A percentile compares a stretch with the other conserved stretches of the same genome.
Evolutionary conservation across 306 rosid genomes (phyloP).

Genomic region (Pterocarpus macrocarpus): DNA sequence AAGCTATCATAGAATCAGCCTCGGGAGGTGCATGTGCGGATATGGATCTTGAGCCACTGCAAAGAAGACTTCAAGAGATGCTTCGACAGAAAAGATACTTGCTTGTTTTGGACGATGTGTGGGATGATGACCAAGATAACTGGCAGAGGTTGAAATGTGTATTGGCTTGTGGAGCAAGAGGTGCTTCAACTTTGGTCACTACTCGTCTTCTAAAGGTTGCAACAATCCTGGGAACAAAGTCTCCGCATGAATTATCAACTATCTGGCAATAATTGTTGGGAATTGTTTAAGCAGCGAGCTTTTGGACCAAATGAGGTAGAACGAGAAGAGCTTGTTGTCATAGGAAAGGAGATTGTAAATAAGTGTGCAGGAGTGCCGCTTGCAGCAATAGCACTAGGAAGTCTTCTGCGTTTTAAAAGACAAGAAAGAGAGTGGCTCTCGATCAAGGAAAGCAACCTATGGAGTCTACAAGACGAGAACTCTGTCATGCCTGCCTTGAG

Average conservation of each 20-base stretch:
- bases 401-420: neutral
- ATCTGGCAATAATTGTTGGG: constrained; percentile 9
- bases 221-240: constrained; percentile 16
- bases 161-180: constrained; percentile 32
- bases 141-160: neutral
- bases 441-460: too few relatives aligned
- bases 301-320: constrained; percentile 25
- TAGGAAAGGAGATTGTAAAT: constrained; percentile 23
- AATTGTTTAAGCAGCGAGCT: constrained; percentile 18
- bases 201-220: constrained; percentile 34
- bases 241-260: constrained; percentile 28
- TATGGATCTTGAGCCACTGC: too few relatives aligned
- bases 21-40: too few relatives aligned
- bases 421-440: too few relatives aligned
- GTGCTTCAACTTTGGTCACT: constrained; percentile 25
- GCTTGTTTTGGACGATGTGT: too few relatives aligned
- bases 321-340: neutral
- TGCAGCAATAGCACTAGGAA: constrained; percentile 1
- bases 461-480: too few relatives aligned
- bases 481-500: too few relatives aligned
- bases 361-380: constrained; percentile 25
- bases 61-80: too few relatives aligned
- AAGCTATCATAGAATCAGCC: too few relatives aligned
- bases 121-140: too few relatives aligned
- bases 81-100: too few relatives aligned